These are phyloP conservation scores for Pachysandra terminalis DNA, from an alignment of 164 flowering plant species.

Conservation along the genomic window DNA sequence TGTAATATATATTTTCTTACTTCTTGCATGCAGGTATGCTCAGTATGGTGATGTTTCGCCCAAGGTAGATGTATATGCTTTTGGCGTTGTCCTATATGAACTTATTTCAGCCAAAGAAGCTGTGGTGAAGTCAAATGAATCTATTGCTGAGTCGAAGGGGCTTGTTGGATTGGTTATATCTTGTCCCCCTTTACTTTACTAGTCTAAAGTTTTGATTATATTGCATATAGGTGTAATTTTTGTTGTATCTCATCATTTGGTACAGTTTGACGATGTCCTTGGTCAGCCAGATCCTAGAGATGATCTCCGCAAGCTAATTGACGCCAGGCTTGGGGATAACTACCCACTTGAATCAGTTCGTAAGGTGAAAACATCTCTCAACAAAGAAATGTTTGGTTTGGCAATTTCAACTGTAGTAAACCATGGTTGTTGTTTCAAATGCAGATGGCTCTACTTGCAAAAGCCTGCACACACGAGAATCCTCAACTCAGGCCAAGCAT, in stretches of 20 bases:
- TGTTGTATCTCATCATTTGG: neutral
- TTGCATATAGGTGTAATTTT: neutral
- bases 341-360: constrained; percentile 65
- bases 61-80: constrained; percentile 90
- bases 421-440: constrained; percentile 8
- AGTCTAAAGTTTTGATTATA: neutral
- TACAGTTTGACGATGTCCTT: constrained; percentile 77
- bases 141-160: constrained; percentile 57
- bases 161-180: constrained; percentile 70
- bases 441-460: constrained; percentile 79
- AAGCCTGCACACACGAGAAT: constrained; percentile 75
- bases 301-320: constrained; percentile 52
- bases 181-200: neutral
- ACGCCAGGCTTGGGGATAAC: constrained; percentile 63
- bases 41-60: constrained; percentile 83
- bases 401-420: neutral
- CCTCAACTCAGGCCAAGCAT: constrained; percentile 83
- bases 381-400: neutral
- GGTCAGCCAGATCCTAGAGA: constrained; percentile 46
- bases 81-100: constrained; percentile 89
- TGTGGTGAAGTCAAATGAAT: constrained; percentile 47
- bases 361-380: constrained; percentile 40
- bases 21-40: constrained; percentile 60
- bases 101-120: constrained; percentile 85
- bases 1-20: too few species aligned